A percentile compares a stretch with the other conserved stretches of the same genome.
These are phyloP conservation scores for Meyerozyma sp. DNA, from an alignment of 1,139 yeast species.

Conservation along the genomic window DNA sequence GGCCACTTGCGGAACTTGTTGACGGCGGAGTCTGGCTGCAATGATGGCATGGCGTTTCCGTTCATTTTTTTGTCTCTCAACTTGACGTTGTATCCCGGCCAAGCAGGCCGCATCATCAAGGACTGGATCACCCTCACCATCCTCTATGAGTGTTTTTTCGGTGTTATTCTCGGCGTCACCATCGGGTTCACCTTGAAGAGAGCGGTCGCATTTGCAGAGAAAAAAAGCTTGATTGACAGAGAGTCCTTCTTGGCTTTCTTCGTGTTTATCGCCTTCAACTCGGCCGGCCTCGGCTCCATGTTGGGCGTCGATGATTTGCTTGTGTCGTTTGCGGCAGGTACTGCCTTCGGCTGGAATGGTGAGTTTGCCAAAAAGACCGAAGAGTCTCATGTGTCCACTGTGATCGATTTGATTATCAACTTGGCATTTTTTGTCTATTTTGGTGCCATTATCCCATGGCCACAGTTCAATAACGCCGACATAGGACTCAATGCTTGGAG, in stretches of 20 bases:
- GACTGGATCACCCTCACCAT: constrained; percentile 82
- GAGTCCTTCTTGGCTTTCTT: constrained; percentile 93
- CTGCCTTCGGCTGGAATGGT: constrained; percentile 96
- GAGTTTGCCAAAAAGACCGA: constrained; percentile 85
- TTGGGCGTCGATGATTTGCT: constrained; percentile 89
- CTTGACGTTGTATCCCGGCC: constrained; percentile 60
- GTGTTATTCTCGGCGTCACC: constrained; percentile 68
- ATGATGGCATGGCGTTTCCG: constrained; percentile 98
- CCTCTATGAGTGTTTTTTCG: constrained; percentile 84
- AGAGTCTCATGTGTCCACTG: constrained; percentile 89
- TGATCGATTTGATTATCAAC: constrained; percentile 77
- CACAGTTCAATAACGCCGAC: constrained; percentile 58
- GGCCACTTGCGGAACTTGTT: constrained; percentile 89
- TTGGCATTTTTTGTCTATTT: constrained; percentile 88
- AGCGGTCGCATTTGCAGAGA: constrained; percentile 75
- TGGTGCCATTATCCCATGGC: constrained; percentile 95
- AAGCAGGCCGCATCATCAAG: constrained; percentile 65
- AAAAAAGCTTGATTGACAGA: constrained; percentile 71
- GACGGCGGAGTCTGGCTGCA: constrained; percentile 94
- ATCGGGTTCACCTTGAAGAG: constrained; percentile 77
- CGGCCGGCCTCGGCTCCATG: constrained; percentile 92
- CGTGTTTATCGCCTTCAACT: constrained; percentile 75
- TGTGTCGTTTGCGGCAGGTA: constrained; percentile 93
- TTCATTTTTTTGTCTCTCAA: constrained; percentile 75
- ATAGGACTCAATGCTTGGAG: constrained; percentile 84